phyloP scores from a whole-genome alignment of 2,329 filamentous ascomycete species.

The Colletotrichum salicis region DNA sequence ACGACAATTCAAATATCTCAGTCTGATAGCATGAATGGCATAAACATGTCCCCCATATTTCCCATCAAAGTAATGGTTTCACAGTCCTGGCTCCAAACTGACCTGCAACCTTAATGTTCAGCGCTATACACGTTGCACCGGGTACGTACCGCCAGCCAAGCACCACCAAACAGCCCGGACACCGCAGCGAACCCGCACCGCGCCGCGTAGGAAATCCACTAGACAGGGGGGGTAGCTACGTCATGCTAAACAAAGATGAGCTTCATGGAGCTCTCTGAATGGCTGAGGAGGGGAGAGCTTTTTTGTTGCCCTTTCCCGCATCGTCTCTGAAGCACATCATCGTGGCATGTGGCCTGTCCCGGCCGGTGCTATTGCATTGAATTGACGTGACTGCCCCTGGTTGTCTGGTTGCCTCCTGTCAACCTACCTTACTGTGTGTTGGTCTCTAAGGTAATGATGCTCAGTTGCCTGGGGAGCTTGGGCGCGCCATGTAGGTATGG shows the following conservation, averaged over 20 bases:
- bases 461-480: not conserved
- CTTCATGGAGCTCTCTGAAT: conserved; percentile 36
- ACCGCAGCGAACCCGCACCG: not conserved
- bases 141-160: conserved; percentile 15
- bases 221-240: conserved; percentile 32
- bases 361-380: conserved; percentile 22
- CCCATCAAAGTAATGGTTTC: conserved; percentile 29
- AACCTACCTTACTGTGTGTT: too few relatives aligned
- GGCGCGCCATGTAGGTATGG: not conserved
- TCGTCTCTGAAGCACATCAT: conserved; percentile 35
- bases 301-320: conserved; percentile 19
- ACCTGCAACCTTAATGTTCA: conserved; percentile 36
- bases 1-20: not conserved
- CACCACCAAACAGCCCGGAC: not conserved
- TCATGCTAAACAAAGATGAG: conserved; percentile 30
- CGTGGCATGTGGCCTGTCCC: conserved; percentile 25
- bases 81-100: conserved; percentile 30
- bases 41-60: conserved; percentile 9
- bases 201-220: not conserved
- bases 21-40: conserved; percentile 13
- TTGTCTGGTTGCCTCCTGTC: not conserved
- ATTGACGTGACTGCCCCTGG: conserved; percentile 26
- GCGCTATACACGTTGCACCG: conserved; percentile 22
- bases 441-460: not conserved
- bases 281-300: conserved; percentile 16